Conservation (phyloP, 2,329 filamentous ascomycete genomes). For the Monosporascus sp. region DNA sequence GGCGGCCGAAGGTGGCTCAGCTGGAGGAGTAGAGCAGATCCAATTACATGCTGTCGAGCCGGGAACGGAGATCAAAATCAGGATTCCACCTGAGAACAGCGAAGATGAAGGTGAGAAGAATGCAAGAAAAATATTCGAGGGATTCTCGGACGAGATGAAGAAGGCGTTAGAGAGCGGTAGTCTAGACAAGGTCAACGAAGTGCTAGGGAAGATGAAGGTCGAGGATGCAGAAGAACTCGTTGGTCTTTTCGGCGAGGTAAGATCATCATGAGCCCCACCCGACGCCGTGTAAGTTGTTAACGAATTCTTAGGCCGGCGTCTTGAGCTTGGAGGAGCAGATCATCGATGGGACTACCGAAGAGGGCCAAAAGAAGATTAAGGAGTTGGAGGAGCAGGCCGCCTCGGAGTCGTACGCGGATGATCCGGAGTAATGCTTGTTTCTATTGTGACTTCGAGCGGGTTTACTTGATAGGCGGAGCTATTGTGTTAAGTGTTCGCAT, state of each 20-base stretch:
- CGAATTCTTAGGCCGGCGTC: conserved; percentile 61
- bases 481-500: too few species aligned
- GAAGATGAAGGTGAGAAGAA: conserved; percentile 58
- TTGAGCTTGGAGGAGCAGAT: conserved; percentile 88
- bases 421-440: conserved; percentile 32
- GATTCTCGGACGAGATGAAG: conserved; percentile 75
- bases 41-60: conserved; percentile 96
- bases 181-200: conserved; percentile 82
- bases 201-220: conserved; percentile 82
- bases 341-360: conserved; percentile 88
- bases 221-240: conserved; percentile 84
- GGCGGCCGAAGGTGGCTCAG: conserved; percentile 42
- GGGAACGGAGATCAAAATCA: conserved; percentile 85
- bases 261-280: conserved; percentile 18
- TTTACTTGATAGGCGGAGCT: background rate
- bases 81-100: conserved; percentile 64
- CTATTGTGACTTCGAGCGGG: background rate
- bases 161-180: conserved; percentile 82
- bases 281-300: conserved; percentile 17
- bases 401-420: conserved; percentile 29
- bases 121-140: conserved; percentile 72
- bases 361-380: conserved; percentile 72
- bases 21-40: conserved; percentile 83
- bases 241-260: conserved; percentile 66
- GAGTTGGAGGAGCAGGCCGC: conserved; percentile 60